Evolutionary conservation across 2,329 filamentous ascomycete genomes (phyloP).

Genomic region (Sordariomycetes sp.): DNA sequence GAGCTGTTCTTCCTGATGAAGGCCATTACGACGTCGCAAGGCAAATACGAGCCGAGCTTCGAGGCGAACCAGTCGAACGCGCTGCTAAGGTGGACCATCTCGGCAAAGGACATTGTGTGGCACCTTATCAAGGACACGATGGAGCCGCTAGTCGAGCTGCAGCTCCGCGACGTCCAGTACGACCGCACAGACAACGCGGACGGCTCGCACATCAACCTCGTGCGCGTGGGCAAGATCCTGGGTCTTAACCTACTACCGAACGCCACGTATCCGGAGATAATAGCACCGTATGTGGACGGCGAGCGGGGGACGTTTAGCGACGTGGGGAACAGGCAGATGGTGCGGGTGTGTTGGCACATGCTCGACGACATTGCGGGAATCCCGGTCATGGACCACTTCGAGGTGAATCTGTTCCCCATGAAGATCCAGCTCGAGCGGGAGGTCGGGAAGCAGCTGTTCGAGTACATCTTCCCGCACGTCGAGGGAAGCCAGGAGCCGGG

Average conservation of each 20-base stretch:
- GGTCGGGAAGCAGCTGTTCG: slow-evolving; percentile 83
- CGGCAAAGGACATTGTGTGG: slow-evolving; percentile 94
- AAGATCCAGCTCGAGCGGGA: slow-evolving; percentile 90
- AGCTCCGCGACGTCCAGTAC: slow-evolving; percentile 81
- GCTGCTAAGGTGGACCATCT: slow-evolving; percentile 81
- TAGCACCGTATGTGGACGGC: slow-evolving; percentile 72
- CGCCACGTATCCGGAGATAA: slow-evolving; percentile 91
- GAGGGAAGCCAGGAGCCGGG: slow-evolving; percentile 33
- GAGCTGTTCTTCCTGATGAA: slow-evolving; percentile 99
- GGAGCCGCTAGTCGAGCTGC: slow-evolving; percentile 83
- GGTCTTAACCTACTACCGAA: slow-evolving; percentile 84
- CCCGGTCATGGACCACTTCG: slow-evolving; percentile 92
- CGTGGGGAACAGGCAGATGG: slow-evolving; percentile 62
- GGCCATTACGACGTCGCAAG: slow-evolving; percentile 90
- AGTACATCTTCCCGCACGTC: slow-evolving; percentile 91
- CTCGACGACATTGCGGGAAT: slow-evolving; percentile 96
- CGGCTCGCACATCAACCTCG: slow-evolving; percentile 85
- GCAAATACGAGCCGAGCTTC: slow-evolving; percentile 62
- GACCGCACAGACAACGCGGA: slow-evolving; percentile 95
- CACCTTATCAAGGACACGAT: slow-evolving; percentile 81
- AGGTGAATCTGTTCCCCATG: slow-evolving; percentile 84
- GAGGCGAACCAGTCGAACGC: slow-evolving; percentile 42
- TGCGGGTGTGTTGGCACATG: slow-evolving; percentile 95
- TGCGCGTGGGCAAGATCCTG: slow-evolving; percentile 77
- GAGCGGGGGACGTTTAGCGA: slow-evolving; percentile 30